Evolutionary conservation across 352 stramenopile species (phyloP), one percentile per base, ranked within the genome.

Genomic region (Pseudoperonospora humuli): DNA sequence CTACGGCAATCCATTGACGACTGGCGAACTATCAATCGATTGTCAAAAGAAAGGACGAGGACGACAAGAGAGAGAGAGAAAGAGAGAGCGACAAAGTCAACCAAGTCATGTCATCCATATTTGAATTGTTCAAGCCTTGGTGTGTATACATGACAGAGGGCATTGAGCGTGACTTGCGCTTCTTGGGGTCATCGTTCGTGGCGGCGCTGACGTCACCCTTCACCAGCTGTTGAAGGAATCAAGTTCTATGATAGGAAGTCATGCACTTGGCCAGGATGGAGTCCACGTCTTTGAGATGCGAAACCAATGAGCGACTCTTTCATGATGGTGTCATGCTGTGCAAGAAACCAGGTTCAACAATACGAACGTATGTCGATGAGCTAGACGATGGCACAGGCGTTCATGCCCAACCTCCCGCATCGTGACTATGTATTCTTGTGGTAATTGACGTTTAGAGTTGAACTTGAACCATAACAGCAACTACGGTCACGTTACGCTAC

Each of bases 401-500:
- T 75, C 42, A 93, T 90, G 59, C 74, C 80, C 3, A 82, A 90
- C 42, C 45, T 93, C 19, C 80, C 77, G 15, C 80, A 93, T 54
- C 75, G 80, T 19, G 80, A 93, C 74, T 93, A 93, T 45, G 75
- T 93, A n/a, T 90, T 88, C 48, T 33, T 93, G 39, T 67, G 75
- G 10, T 93, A 93, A 68, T 59, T 8, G 80, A 93, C 45, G 59
- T 81, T 89, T 90, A 39, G 75, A 87, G 51, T 80, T 81, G 42
- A 73, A 78, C 31, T 52, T 66, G 15, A 70, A 89, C 35, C 62
- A 86, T 49, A 54, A 57, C 36, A 72, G 54, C 19, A 42, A n/a
- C n/a, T n/a, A 26, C 23, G 23, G 23, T 7, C 4, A 26, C 23
- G 7, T 26, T 26, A 26, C 23, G 4, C 23, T 26, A 26, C 23